Evolutionary conservation across 352 stramenopile species (phyloP).

Genomic region (Phytophthora litchii): DNA sequence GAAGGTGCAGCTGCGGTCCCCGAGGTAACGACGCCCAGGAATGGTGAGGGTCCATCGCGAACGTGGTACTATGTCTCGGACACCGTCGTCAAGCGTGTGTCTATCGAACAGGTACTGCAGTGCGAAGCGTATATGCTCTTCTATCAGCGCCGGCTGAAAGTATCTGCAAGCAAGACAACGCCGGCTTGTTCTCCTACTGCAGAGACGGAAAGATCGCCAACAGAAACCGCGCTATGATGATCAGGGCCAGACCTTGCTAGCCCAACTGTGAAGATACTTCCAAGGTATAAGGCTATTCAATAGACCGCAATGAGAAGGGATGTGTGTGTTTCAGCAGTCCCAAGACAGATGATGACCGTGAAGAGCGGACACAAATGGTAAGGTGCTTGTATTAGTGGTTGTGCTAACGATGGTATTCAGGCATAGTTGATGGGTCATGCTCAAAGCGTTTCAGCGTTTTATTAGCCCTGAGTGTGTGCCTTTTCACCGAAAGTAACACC

Average conservation of each 20-base stretch:
- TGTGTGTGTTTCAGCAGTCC: slow-evolving; percentile 16
- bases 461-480: slow-evolving; percentile 23
- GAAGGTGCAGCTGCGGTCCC: slow-evolving; percentile 12
- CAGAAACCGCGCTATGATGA: slow-evolving; percentile 31
- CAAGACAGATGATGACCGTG: slow-evolving; percentile 1
- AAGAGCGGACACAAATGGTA: slow-evolving; percentile 1
- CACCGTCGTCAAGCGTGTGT: slow-evolving; percentile 62
- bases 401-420: slow-evolving; percentile 8
- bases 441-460: slow-evolving; percentile 28
- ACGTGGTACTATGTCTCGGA: slow-evolving; percentile 81
- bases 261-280: slow-evolving; percentile 23
- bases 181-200: slow-evolving; percentile 21
- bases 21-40: slow-evolving; percentile 24
- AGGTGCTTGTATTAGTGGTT: background rate
- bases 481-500: slow-evolving; percentile 6
- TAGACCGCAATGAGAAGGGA: slow-evolving; percentile 30
- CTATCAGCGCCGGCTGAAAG: slow-evolving; percentile 52
- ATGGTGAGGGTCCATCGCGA: slow-evolving; percentile 28
- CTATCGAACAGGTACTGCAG: slow-evolving; percentile 66
- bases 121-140: slow-evolving; percentile 87
- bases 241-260: slow-evolving; percentile 27
- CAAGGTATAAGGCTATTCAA: slow-evolving; percentile 43
- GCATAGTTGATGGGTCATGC: too few species aligned
- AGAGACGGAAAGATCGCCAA: slow-evolving; percentile 24
- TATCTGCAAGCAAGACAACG: slow-evolving; percentile 13